Percentiles rank a stretch among this genome's conserved stretches.
These are phyloP conservation scores for Artemisia tridentata DNA, from an alignment of 129 eudicot genomes.

Conservation along the genomic window DNA sequence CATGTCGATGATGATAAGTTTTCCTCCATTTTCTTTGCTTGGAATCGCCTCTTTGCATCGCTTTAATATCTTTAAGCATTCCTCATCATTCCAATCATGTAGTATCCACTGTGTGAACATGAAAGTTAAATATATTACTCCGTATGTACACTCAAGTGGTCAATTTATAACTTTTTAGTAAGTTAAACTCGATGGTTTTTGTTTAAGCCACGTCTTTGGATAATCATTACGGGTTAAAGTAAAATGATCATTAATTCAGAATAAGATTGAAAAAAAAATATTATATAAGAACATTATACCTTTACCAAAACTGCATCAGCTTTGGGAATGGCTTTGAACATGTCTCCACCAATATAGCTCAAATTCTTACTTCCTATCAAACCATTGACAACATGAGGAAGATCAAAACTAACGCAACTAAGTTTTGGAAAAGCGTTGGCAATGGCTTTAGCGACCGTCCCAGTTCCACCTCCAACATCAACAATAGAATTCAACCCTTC, in stretches of 20 bases:
- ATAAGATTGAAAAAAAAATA: not conserved
- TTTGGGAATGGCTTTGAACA: constrained; percentile 26
- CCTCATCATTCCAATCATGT: constrained; percentile 48
- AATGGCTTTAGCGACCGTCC: constrained; percentile 25
- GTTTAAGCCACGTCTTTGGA: too few relatives aligned
- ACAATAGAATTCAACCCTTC: constrained; percentile 31
- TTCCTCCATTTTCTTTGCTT: constrained; percentile 34
- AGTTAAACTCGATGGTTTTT: too few relatives aligned
- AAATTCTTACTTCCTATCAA: constrained; percentile 16
- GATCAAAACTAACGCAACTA: constrained; percentile 25
- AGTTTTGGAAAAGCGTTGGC: constrained; percentile 19
- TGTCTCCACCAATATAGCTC: constrained; percentile 26
- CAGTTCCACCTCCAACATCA: constrained; percentile 42
- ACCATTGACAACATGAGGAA: constrained; percentile 30
- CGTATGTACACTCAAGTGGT: too few relatives aligned
- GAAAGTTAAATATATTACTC: too few relatives aligned
- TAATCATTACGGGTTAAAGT: not conserved
- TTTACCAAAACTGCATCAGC: constrained; percentile 20
- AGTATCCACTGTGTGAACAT: constrained; percentile 36
- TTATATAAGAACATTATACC: not conserved
- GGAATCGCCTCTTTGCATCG: constrained; percentile 40
- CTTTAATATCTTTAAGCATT: constrained; percentile 38
- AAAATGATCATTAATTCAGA: not conserved
- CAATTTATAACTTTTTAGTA: too few relatives aligned
- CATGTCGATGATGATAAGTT: constrained; percentile 47